Evolutionary conservation across 352 stramenopile species (phyloP).

Genomic region (Pythium utonaiense): DNA sequence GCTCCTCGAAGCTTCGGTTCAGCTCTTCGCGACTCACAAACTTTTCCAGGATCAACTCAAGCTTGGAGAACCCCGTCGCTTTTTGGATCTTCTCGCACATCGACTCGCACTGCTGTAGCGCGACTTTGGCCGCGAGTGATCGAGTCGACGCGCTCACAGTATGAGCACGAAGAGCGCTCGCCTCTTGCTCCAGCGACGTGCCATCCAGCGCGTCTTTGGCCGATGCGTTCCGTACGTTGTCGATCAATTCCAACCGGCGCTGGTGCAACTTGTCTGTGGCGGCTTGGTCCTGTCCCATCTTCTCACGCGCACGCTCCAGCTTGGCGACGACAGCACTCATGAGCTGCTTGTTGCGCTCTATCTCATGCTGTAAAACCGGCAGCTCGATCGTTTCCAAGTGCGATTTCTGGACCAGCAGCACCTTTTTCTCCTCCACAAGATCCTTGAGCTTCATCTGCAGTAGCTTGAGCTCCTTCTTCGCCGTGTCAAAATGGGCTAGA

Average conservation of each 20-base stretch:
- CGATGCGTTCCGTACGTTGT: slow-evolving; percentile 39
- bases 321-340: slow-evolving; percentile 62
- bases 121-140: slow-evolving; percentile 65
- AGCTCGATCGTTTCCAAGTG: slow-evolving; percentile 60
- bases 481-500: slow-evolving; percentile 50
- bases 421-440: slow-evolving; percentile 61
- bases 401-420: slow-evolving; percentile 54
- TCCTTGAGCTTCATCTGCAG: slow-evolving; percentile 73
- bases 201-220: slow-evolving; percentile 14
- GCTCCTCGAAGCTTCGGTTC: slow-evolving; percentile 77
- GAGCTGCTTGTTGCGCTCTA: slow-evolving; percentile 62
- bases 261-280: slow-evolving; percentile 69
- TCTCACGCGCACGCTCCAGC: slow-evolving; percentile 53
- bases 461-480: slow-evolving; percentile 69
- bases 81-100: slow-evolving; percentile 86
- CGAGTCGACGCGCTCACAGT: slow-evolving; percentile 37
- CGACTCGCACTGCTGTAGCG: slow-evolving; percentile 72
- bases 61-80: slow-evolving; percentile 71
- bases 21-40: slow-evolving; percentile 75
- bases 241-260: slow-evolving; percentile 68
- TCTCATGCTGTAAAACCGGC: slow-evolving; percentile 41
- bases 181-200: slow-evolving; percentile 23
- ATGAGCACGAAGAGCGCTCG: slow-evolving; percentile 24
- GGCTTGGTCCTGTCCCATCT: slow-evolving; percentile 64
- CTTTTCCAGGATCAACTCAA: slow-evolving; percentile 78